phyloP scores from a whole-genome alignment of 345 rosid genomes.

The Excoecaria cochinchinensis region DNA sequence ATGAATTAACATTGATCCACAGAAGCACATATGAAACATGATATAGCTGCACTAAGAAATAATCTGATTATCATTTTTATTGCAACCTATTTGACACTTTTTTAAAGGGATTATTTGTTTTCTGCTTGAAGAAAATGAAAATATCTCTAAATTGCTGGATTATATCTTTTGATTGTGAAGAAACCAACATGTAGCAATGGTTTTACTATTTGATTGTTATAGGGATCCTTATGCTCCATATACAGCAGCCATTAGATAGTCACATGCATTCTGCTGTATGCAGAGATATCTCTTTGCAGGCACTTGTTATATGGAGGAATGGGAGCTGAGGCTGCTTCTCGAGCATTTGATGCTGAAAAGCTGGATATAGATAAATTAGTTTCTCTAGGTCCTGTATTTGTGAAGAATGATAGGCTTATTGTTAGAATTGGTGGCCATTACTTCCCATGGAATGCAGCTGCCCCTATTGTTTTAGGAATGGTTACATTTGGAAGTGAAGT shows the following conservation, averaged over 20 bases:
- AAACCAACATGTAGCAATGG: not conserved
- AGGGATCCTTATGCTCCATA: constrained; percentile 2
- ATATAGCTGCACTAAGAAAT: not conserved
- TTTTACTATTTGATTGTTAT: constrained; percentile 7
- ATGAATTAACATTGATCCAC: not conserved
- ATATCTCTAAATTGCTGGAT: not conserved
- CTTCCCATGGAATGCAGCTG: constrained; percentile 68
- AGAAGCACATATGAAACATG: not conserved
- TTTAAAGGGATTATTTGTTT: too few species aligned
- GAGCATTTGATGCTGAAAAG: constrained; percentile 56
- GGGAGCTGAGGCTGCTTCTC: constrained; percentile 67
- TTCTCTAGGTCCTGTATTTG: constrained; percentile 45
- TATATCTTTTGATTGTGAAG: not conserved
- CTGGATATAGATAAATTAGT: constrained; percentile 46
- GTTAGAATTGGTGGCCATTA: constrained; percentile 46
- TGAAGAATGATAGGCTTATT: constrained; percentile 57
- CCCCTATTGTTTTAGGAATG: constrained; percentile 51
- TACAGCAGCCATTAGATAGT: constrained; percentile 16
- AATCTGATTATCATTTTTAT: not conserved
- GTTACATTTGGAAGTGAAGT: constrained; percentile 47
- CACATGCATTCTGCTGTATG: constrained; percentile 35
- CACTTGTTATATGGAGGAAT: constrained; percentile 56
- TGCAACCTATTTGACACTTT: not conserved
- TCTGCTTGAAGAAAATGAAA: too few species aligned
- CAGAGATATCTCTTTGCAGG: constrained; percentile 67